Percentiles rank a stretch among this genome's conserved stretches.
These are phyloP conservation scores for Nicotiana sylvestris DNA, from an alignment of 257 asterid species.

Conservation along the genomic window DNA sequence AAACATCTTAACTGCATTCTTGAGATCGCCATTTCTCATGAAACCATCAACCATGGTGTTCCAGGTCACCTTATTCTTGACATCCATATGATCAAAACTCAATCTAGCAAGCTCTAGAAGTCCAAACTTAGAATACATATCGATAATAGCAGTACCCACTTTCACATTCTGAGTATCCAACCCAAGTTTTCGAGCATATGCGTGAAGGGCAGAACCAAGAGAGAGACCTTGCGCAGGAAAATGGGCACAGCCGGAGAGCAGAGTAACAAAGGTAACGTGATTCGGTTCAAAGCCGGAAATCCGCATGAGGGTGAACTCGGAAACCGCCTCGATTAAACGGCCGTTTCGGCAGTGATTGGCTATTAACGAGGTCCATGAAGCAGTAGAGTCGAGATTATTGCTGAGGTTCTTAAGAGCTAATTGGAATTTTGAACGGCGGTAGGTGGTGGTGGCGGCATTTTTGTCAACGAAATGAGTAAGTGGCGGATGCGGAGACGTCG, in stretches of 20 bases:
- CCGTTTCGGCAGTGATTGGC: slow-evolving; percentile 60
- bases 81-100: slow-evolving; percentile 45
- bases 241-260: slow-evolving; percentile 66
- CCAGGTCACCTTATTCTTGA: slow-evolving; percentile 66
- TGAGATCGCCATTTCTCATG: slow-evolving; percentile 52
- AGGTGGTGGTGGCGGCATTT: slow-evolving; percentile 2
- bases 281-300: slow-evolving; percentile 50
- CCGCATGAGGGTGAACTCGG: slow-evolving; percentile 52
- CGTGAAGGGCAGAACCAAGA: slow-evolving; percentile 51
- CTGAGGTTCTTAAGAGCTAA: slow-evolving; percentile 13
- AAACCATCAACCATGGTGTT: slow-evolving; percentile 63
- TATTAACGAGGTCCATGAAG: slow-evolving; percentile 75
- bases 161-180: slow-evolving; percentile 44
- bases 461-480: neutral
- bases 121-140: slow-evolving; percentile 65
- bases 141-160: slow-evolving; percentile 68
- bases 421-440: slow-evolving; percentile 12
- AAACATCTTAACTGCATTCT: slow-evolving; percentile 44
- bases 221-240: slow-evolving; percentile 36
- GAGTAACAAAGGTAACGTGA: slow-evolving; percentile 51
- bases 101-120: slow-evolving; percentile 37
- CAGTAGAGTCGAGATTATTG: slow-evolving; percentile 28
- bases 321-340: slow-evolving; percentile 41
- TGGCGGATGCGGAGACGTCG: slow-evolving; percentile 11
- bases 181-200: slow-evolving; percentile 55